Evolutionary conservation across 257 asterid species (phyloP), one percentile per base, ranked within the genome.

Genomic region (Forsythia suspensa): DNA sequence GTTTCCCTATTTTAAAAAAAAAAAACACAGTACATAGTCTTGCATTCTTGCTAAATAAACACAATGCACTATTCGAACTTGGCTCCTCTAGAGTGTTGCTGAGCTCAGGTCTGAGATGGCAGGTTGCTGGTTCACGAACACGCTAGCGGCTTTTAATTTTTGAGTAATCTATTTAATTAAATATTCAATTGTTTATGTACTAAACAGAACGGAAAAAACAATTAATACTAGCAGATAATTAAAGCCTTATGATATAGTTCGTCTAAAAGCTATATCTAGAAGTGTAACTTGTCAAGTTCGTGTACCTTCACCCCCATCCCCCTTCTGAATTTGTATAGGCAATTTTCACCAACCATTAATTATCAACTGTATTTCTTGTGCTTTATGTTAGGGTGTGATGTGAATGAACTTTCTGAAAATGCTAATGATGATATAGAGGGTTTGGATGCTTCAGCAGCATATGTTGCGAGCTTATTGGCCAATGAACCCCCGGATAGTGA

Each of bases 401-500:
- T 91, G 74, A 89, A 20, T 84, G 98, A 89, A 48, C 93, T 94
- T 78, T 92, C 97, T 72, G 98, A 94, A 86, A 82, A 89, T 85
- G 89, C 87, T 36, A 84, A 9, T 77, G 97, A 94, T 79, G 98
- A 94, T 76, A 11, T 85, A 11, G 95, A 91, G 80, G 97, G 97
- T 79, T 81, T 94, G 93, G 97, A 92, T 77, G 93, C 94, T 72
- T 85, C 98, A 69, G 96, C 98, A 41, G 81, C 96, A 70, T 88
- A 94, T 90, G 92, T 94, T 85, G 96, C 98, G 7, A 91, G 95
- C 90, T 88, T 94, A 82, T 79, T 92, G 89, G 92, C 97, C 57
- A 89, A 92, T 37, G 98, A 92, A 73, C 97, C 97, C 68, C 83
- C 91, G 41, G 88, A 90, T 63, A 84, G 97, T 94, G 85, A 91